Percentiles rank a stretch among this genome's conserved stretches.
Evolutionary conservation across 176 grass and related monocot species (phyloP).

Genomic region (Aegilops bicornis): DNA sequence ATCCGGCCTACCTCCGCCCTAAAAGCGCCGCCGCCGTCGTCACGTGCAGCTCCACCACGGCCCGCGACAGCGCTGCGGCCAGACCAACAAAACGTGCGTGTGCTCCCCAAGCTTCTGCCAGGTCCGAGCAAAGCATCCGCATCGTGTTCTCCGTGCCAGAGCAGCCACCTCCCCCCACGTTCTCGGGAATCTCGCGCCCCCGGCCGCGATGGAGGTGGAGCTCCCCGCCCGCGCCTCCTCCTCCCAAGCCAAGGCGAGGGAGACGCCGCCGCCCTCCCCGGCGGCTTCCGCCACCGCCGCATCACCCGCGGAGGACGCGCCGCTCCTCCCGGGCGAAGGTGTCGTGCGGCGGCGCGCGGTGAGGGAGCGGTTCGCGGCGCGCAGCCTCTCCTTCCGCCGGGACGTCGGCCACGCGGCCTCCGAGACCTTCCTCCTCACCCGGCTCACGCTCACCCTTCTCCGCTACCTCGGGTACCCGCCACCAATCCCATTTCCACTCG

Average conservation of each 20-base stretch:
- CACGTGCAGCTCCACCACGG: neutral
- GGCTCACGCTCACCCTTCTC: slow-evolving; percentile 77
- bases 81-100: neutral
- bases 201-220: slow-evolving; percentile 39
- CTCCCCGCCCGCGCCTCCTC: neutral
- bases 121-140: slow-evolving; percentile 25
- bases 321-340: slow-evolving; percentile 19
- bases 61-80: neutral
- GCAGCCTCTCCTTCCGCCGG: slow-evolving; percentile 36
- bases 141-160: slow-evolving; percentile 9
- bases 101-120: neutral
- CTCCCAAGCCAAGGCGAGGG: neutral
- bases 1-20: neutral
- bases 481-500: neutral
- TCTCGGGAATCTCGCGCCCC: neutral
- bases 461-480: slow-evolving; percentile 80
- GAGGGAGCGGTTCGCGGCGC: slow-evolving; percentile 37
- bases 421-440: slow-evolving; percentile 72
- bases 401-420: slow-evolving; percentile 44
- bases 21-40: neutral
- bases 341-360: slow-evolving; percentile 32
- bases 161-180: neutral
- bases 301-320: slow-evolving; percentile 21
- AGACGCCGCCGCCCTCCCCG: slow-evolving; percentile 31
- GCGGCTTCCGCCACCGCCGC: neutral